These are phyloP conservation scores for Phallus indusiatus DNA, from an alignment of 768 basidiomycete genomes.

Conservation along the genomic window DNA sequence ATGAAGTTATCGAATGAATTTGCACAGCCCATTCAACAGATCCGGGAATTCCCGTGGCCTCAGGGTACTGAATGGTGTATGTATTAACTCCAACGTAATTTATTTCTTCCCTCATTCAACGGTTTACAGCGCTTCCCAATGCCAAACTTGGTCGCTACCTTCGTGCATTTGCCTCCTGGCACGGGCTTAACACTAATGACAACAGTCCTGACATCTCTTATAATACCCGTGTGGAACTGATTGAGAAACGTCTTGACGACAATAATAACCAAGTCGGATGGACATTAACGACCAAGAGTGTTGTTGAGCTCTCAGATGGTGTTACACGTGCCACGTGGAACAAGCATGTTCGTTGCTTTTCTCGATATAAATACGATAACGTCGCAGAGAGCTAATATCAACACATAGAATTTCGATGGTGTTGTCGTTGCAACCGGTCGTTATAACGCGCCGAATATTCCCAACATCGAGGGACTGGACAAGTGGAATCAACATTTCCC, in stretches of 20 bases:
- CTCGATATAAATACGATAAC: conserved; percentile 7
- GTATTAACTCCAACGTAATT: conserved; percentile 17
- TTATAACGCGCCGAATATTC: no score
- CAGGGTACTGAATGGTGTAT: conserved; percentile 5
- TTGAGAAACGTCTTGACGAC: conserved; percentile 29
- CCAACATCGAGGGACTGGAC: conserved; percentile 18
- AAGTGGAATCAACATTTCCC: conserved; percentile 29
- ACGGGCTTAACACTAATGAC: conserved; percentile 34
- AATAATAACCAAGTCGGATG: conserved; percentile 25
- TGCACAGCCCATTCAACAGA: background rate
- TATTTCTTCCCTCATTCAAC: conserved; percentile 21
- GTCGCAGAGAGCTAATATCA: conserved; percentile 9
- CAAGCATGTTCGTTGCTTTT: conserved; percentile 22
- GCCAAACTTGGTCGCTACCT: conserved; percentile 28
- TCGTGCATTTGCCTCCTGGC: conserved; percentile 32
- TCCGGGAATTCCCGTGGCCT: conserved; percentile 7
- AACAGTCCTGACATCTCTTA: conserved; percentile 29
- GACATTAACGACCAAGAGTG: conserved; percentile 26
- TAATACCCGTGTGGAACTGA: conserved; percentile 39
- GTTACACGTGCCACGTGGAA: conserved; percentile 27
- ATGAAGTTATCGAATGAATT: background rate
- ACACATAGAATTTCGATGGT: conserved; percentile 7
- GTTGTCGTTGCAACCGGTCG: no score
- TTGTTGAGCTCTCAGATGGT: conserved; percentile 15
- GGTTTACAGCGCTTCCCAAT: conserved; percentile 20